Evolutionary conservation across 129 eudicot genomes (phyloP).

Genomic region (Flaveria trinervia): DNA sequence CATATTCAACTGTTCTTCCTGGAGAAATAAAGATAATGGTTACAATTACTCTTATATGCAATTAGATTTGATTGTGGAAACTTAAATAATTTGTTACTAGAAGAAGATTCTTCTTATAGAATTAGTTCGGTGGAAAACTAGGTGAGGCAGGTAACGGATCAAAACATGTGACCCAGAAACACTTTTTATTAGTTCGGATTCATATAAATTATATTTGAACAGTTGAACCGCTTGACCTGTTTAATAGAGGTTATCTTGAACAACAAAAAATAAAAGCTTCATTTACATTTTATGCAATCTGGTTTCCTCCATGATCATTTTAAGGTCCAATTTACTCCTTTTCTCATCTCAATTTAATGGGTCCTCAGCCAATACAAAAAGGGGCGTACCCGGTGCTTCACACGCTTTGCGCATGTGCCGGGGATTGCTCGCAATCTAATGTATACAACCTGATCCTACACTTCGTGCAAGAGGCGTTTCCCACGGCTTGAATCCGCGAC

Average conservation of each 20-base stretch:
- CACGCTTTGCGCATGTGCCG: too few relatives aligned
- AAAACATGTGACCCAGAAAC: slow-evolving; percentile 1
- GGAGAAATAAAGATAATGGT: slow-evolving; percentile 21
- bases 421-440: too few relatives aligned
- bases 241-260: not conserved
- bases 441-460: too few relatives aligned
- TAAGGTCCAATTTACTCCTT: not conserved
- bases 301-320: too few relatives aligned
- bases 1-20: slow-evolving; percentile 62
- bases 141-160: not conserved
- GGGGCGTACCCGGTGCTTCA: too few relatives aligned
- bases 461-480: too few relatives aligned
- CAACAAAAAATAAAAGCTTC: not conserved
- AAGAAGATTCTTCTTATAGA: not conserved
- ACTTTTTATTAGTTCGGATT: not conserved
- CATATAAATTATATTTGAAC: not conserved
- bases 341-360: not conserved
- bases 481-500: too few relatives aligned
- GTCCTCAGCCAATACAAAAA: too few relatives aligned
- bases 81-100: not conserved
- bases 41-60: not conserved
- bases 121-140: not conserved
- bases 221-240: not conserved
- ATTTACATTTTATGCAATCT: not conserved
- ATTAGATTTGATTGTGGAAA: not conserved